Conservation (phyloP, 1,139 yeast species). For the Magnusiomyces tetraspermus region DNA sequence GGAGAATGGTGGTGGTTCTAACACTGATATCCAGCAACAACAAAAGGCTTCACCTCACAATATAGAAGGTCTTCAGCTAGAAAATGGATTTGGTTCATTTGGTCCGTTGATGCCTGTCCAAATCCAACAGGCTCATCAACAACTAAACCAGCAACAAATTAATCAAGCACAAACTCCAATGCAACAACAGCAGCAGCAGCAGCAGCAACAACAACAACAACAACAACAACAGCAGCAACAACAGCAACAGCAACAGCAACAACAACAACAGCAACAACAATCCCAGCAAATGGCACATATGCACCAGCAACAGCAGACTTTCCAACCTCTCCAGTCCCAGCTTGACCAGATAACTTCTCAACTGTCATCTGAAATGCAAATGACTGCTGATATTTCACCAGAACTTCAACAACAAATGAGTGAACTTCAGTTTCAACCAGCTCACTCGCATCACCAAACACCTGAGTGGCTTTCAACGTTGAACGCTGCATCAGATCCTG, state of each 20-base stretch:
- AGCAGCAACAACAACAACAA: not conserved
- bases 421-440: not conserved
- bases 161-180: not conserved
- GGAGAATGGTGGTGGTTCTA: not conserved
- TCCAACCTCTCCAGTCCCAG: not conserved
- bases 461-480: not conserved
- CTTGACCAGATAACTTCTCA: not conserved
- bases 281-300: not conserved
- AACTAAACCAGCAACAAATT: not conserved
- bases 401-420: not conserved
- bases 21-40: too few relatives aligned
- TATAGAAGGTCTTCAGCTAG: not conserved
- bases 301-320: not conserved
- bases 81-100: not conserved
- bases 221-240: not conserved
- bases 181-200: not conserved
- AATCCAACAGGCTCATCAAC: slow-evolving; percentile 1
- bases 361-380: not conserved
- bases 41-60: not conserved
- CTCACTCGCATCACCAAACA: not conserved
- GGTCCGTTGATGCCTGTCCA: not conserved
- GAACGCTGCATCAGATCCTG: not conserved
- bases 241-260: not conserved
- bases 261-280: not conserved
- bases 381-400: not conserved